Base-by-base conservation (phyloP, 1,139 yeast genomes). In the Yamadazyma spencermartinsiae region DNA sequence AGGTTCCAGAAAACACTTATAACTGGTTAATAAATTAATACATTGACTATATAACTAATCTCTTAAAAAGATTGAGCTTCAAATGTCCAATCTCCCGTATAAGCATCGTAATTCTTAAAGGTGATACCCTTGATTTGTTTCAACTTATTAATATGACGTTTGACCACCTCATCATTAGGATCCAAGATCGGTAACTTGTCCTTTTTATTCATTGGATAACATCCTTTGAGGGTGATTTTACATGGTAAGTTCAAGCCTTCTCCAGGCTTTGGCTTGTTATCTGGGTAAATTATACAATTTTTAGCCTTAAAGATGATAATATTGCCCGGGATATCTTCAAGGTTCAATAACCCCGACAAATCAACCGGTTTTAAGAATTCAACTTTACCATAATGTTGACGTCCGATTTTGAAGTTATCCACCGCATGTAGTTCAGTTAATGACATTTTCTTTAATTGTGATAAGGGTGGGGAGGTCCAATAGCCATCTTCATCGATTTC, bases 221-320 rank as follows among this genome's bases (percentile, higher is more conserved):
- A 84, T 12, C 83, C 81, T 48, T 84, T 85, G 38, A 90, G 65
- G 1, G 92, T 78, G 39, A 90, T 79, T 42, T 74, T 73, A 4
- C 88, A 86, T 2, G 84, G 82, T 28, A 86, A 74, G 55, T 92
- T 90, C 43, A 92, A 73, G 0, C 96, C 98, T 54, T 86, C 86
- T 10, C 97, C 97, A 25, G 58, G 53, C 38, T 70, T 63, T 10
- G 96, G 95, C 48, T 72, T 76, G n/a, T 72, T 68, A 40, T 84
- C 83, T 0, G 96, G 95, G 57, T 89, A 90, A 3, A 90, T 74
- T 2, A 79, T 68, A 60, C 89, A 83, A 19, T 79, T 66, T 48
- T 79, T 79, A 26, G 76, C 68, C 26, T 74, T 76, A 52, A 94
- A 82, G 1, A 72, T 64, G 31, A 88, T 74, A 29, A 86, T 58